phyloP scores from a whole-genome alignment of 2,329 filamentous ascomycete genomes.

The Colletotrichum orbiculare region DNA sequence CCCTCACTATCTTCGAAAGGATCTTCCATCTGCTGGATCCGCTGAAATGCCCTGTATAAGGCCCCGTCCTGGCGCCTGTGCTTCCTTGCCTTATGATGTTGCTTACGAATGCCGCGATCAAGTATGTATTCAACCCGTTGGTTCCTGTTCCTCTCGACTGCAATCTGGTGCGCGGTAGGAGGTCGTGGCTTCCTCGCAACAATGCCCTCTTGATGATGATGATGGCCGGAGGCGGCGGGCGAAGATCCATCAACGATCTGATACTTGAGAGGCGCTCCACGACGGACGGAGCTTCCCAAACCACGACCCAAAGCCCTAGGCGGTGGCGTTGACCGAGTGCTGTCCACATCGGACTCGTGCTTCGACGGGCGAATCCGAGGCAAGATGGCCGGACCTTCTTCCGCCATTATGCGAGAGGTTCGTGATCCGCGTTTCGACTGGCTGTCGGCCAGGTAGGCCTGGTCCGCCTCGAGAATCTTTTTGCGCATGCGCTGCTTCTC shows the following conservation, averaged over 20 bases:
- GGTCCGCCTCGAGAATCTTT: constrained; percentile 80
- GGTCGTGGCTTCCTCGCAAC: constrained; percentile 74
- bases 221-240: constrained; percentile 62
- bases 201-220: constrained; percentile 64
- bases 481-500: constrained; percentile 80
- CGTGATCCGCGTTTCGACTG: constrained; percentile 67
- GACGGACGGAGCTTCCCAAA: constrained; percentile 46
- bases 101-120: constrained; percentile 75
- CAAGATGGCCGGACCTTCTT: constrained; percentile 69
- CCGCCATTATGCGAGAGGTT: constrained; percentile 51
- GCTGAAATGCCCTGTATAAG: constrained; percentile 73
- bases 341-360: constrained; percentile 63
- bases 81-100: constrained; percentile 73
- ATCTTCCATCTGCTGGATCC: constrained; percentile 67
- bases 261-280: constrained; percentile 65
- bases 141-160: constrained; percentile 81
- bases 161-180: constrained; percentile 83
- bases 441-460: constrained; percentile 72
- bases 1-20: constrained; percentile 72
- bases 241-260: constrained; percentile 71
- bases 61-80: constrained; percentile 72
- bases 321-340: constrained; percentile 56
- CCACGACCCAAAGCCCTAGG: constrained; percentile 46
- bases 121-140: constrained; percentile 86
- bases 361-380: constrained; percentile 72